Base-by-base conservation (phyloP, 768 basidiomycete genomes). In the Hypsizygus marmoreus region DNA sequence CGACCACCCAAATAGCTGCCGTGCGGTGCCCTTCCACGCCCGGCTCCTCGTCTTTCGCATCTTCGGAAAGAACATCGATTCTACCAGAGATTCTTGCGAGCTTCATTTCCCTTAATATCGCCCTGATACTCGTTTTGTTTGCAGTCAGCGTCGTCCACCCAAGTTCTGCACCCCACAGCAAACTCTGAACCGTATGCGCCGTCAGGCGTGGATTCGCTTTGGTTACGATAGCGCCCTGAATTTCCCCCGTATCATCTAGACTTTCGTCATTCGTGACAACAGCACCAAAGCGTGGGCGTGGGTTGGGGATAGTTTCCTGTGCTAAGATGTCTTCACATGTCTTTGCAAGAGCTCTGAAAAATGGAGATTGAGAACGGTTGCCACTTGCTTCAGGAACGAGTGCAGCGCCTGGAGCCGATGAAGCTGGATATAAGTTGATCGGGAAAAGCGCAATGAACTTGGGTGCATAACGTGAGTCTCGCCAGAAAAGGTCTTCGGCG, bases 111-210 rank as follows among this genome's bases (percentile, higher is more conserved):
- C 81, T 72, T 48, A 92, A 49, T n/a, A 94, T 71, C 17, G 82
- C 82, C 57, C 77, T 82, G 19, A 93, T 80, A 53, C 91, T 91
- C 23, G 84, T 76, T 52, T 80, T 74, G 55, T 95, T 95, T 7
- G 90, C 90, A 4, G 91, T 94, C 37, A 95, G 68, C n/a, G 88
- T 91, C 50, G 92, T 94, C 87, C 88, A 85, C 0, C 84, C 82
- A 20, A 77, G 66, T 29, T 67, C 67, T 0, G 85, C 80, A 12
- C 91, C 92, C 58, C 77, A 79, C 14, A 83, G 66, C 69, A 93
- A 70, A 43, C 85, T 88, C 45, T 80, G 74, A 7, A 88, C 77
- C 0, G 92, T 94, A 61, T 94, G 91, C 7, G 76, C 77, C 0
- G 91, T 91, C 24, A 90, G 66, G 23, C 76, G 76, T 1, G 79